phyloP scores from a whole-genome alignment of 441 rosid genomes.

The Croton laevigatus region DNA sequence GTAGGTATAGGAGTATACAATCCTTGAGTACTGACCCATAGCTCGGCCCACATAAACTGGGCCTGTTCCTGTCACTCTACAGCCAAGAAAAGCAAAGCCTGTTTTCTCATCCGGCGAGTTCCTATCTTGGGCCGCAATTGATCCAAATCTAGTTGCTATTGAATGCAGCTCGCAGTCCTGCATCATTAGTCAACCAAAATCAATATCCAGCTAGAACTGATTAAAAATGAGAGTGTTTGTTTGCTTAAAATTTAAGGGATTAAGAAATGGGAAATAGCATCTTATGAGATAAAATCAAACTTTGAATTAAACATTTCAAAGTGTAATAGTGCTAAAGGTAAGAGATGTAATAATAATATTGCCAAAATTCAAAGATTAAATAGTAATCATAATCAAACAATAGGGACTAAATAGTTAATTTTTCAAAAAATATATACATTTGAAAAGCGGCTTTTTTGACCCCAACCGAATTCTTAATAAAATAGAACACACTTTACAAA shows the following conservation, averaged over 20 bases:
- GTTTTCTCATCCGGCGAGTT: conserved; percentile 77
- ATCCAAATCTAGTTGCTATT: conserved; percentile 82
- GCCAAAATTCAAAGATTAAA: no score
- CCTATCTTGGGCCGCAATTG: conserved; percentile 84
- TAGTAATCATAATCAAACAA: no score
- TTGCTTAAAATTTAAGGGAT: no score
- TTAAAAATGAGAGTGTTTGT: no score
- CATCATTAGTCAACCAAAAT: neutral
- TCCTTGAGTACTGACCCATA: conserved; percentile 93
- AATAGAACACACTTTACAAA: neutral
- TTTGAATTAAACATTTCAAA: no score
- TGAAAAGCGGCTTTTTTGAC: neutral
- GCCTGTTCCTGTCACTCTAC: conserved; percentile 83
- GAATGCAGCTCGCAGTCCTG: conserved; percentile 93
- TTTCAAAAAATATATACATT: neutral
- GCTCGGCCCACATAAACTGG: conserved; percentile 82
- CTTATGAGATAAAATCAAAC: no score
- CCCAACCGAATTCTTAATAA: neutral
- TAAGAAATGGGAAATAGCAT: no score
- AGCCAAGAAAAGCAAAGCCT: conserved; percentile 73
- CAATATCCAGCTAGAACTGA: neutral
- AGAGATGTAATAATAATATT: no score
- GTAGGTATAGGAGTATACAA: conserved; percentile 78
- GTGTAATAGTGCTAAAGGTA: no score
- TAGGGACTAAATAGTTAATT: no score